Evolutionary conservation across 306 rosid species (phyloP), one percentile per base, ranked within the genome.

Genomic region (Pueraria montana): DNA sequence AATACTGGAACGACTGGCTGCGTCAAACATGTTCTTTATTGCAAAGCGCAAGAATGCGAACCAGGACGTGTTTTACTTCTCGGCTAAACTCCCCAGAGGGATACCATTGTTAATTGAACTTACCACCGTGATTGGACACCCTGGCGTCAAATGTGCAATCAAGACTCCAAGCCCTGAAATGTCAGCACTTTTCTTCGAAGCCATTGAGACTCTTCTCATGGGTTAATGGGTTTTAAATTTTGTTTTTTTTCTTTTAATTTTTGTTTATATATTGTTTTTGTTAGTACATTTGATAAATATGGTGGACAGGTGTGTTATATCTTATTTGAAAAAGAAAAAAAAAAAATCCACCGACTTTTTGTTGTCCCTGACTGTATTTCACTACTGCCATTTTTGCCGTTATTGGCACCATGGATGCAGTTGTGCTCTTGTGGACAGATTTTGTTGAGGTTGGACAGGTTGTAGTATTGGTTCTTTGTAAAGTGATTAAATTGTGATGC

Each of bases 41-140:
- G 97, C 98, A 0, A 91, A 91, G 77, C 96, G 96, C 83, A 94
- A 89, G 86, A 88, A 94, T 36, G 93, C 92, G 27, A 91, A 92
- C 85, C 96, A 94, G 87, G 98, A 94, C 21, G 98, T 94, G 76
- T 92, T 94, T 83, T 94, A 94, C 89, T 91, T 94, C 92, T 94
- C 98, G 17, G 84, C 91, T 26, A 92, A 89, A 79, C 80, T 92
- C 85, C 96, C 98, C 11, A 82, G 88, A 82, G 97, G 98, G 80
- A 50, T 89, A 48, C 97, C 97, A 1, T 92, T 94, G 78, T 68
- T 94, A 78, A 81, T 91, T 59, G 96, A 94, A 83, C 93, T 94
- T 40, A 92, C 98, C 62, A 90, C 94, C 1, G 87, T 85, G 48
- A 59, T 89, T 0, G 92, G 94, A 71, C 87, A 72, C 76, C 95